Percentiles rank a stretch among this genome's conserved stretches.
Evolutionary conservation across 805 yeast species (phyloP).

Genomic region (Hanseniaspora lindneri): DNA sequence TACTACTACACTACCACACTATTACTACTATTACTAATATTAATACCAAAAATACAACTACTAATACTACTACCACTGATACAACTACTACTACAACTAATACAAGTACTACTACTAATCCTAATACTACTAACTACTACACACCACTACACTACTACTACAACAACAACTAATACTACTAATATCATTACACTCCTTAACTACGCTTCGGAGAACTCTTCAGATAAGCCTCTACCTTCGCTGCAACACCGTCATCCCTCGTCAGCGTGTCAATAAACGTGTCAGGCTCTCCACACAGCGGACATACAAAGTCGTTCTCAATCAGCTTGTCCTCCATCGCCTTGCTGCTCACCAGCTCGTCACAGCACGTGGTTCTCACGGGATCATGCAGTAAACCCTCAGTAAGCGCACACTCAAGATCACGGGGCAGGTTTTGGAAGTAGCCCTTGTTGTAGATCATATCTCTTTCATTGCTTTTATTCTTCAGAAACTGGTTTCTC

Average conservation of each 20-base stretch:
- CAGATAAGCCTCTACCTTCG: constrained; percentile 42
- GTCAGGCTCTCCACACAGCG: constrained; percentile 67
- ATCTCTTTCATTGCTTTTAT: constrained; percentile 32
- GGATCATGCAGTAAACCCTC: constrained; percentile 57
- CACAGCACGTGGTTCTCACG: constrained; percentile 66
- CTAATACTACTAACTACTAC: no score
- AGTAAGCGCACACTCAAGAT: constrained; percentile 59
- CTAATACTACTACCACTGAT: no score
- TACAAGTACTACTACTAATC: no score
- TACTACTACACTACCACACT: no score
- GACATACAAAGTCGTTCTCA: constrained; percentile 82
- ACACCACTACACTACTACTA: no score
- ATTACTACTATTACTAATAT: no score
- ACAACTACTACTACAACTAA: no score
- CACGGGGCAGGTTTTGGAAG: constrained; percentile 37
- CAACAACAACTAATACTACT: no score
- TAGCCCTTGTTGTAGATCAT: constrained; percentile 37
- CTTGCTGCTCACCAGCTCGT: constrained; percentile 43
- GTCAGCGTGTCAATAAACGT: constrained; percentile 61
- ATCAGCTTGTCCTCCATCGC: constrained; percentile 55
- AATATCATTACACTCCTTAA: no score
- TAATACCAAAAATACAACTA: no score
- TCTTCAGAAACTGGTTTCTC: constrained; percentile 38
- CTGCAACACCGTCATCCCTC: constrained; percentile 48
- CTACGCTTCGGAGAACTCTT: not conserved